Percentiles rank a stretch among this genome's conserved stretches.
phyloP scores from a whole-genome alignment of 2,329 filamentous ascomycete genomes.

The Keithomyces neogunnii region DNA sequence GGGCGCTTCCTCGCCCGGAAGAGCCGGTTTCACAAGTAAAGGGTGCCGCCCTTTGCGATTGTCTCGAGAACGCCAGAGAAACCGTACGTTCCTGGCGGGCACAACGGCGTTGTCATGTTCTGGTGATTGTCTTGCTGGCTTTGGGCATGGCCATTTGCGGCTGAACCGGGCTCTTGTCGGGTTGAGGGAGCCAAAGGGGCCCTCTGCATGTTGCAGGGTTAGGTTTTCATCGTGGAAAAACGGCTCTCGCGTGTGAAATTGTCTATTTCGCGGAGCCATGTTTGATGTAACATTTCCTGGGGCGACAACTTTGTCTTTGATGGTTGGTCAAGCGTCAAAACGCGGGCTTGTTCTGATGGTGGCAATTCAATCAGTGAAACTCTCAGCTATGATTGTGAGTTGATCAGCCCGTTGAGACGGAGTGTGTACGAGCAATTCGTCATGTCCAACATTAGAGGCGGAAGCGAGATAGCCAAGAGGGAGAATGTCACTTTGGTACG shows the following conservation, averaged over 20 bases:
- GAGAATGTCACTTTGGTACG: background rate
- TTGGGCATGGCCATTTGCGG: background rate
- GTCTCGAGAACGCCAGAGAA: conserved; percentile 33
- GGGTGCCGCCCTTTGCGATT: conserved; percentile 34
- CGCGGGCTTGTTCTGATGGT: background rate
- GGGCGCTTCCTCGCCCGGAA: conserved; percentile 9
- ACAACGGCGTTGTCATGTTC: background rate
- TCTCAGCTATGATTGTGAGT: background rate
- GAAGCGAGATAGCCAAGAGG: background rate
- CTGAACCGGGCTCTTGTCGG: conserved; percentile 8
- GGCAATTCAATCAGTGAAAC: background rate
- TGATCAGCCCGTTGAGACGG: background rate
- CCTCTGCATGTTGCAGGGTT: conserved; percentile 6
- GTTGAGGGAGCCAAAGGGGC: conserved; percentile 7
- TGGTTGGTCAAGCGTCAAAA: background rate
- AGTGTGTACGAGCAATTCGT: background rate
- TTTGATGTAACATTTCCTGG: background rate
- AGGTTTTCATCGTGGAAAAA: conserved; percentile 4
- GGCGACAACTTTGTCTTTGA: background rate
- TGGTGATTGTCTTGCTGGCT: background rate
- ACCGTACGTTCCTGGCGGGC: conserved; percentile 19
- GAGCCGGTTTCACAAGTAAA: conserved; percentile 17
- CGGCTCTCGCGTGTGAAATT: conserved; percentile 6
- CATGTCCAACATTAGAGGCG: background rate
- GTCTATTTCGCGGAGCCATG: conserved; percentile 1